Evolutionary conservation across 768 basidiomycete species (phyloP), one percentile per base, ranked within the genome.

Genomic region (Chalciporus piperatus): DNA sequence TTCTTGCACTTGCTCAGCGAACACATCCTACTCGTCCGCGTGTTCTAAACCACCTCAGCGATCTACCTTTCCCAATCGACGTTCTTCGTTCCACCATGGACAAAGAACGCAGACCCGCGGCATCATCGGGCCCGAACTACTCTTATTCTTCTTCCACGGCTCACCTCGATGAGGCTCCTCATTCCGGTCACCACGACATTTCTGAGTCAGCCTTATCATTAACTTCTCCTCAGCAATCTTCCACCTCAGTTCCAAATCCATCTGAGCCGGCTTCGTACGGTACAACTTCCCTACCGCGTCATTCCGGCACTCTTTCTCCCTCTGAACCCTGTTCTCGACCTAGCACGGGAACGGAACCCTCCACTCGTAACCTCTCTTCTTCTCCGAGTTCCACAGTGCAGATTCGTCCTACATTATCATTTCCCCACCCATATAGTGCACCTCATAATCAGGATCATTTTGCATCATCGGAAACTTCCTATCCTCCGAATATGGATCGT

Each of bases 371-470:
- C 58, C 51, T 70, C 32, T 69, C 75, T 43, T 70, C 73, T 47
- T 76, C 78, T 12, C 76, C 77, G 39, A 7, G 8, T 32, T 76
- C 78, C 51, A 74, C 76, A 39, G 65, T 70, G 6, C 77, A 76
- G 52, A 56, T 66, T 50, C 74, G 71, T 56, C 62, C 67, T 17
- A 57, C 70, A 33, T 55, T 74, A 37, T 64, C 72, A 59, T 70
- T 75, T 63, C 71, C 73, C 45, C 70, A 70, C 46, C 66, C 74
- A 30, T 64, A 71, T 53, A 72, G 70, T 50, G 72, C 76, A 57
- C 75, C 74, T 44, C 73, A 71, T 50, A 65, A 76, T 46, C 74
- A 76, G 52, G 69, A 72, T 59, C 74, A 74, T 48, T 79, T 79
- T 62, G 61, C 73, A 58, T 64, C 72, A 59, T 70, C 70, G 63